phyloP scores from a whole-genome alignment of 169 alveolate species.

The Theileria luwenshuni region DNA sequence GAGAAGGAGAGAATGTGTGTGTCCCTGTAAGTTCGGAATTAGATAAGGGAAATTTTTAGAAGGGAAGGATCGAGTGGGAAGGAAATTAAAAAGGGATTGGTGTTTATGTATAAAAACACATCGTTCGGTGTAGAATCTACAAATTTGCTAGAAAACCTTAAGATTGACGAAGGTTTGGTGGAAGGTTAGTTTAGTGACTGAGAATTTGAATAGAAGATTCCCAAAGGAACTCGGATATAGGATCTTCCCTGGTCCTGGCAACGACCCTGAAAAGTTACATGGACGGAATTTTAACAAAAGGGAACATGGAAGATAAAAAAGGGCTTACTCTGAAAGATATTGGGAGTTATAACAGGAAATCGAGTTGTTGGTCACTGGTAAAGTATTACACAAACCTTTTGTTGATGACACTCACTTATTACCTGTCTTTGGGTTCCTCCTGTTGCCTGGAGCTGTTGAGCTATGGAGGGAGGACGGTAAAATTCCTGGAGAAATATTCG shows the following conservation, averaged over 20 bases:
- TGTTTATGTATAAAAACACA: neutral
- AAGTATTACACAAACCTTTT: neutral
- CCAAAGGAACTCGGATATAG: conserved; percentile 2
- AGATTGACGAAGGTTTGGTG: neutral
- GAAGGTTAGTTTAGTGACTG: neutral
- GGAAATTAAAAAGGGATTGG: neutral
- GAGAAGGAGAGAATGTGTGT: neutral
- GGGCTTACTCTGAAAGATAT: neutral
- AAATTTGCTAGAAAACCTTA: neutral
- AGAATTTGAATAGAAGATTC: neutral
- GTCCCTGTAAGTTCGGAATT: neutral
- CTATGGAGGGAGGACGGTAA: neutral
- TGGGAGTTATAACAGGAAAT: neutral
- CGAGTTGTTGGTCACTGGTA: neutral
- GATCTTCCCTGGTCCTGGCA: neutral
- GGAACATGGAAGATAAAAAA: neutral
- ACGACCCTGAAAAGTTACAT: conserved; percentile 5
- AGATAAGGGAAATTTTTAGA: neutral
- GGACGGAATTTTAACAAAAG: neutral
- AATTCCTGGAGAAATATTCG: conserved; percentile 12
- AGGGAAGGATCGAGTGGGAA: neutral
- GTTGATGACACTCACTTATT: neutral
- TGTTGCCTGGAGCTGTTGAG: neutral
- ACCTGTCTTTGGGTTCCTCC: neutral
- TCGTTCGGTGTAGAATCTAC: neutral